Base-by-base conservation (phyloP, 805 yeast species). In the Wickerhamomyces bovis region DNA sequence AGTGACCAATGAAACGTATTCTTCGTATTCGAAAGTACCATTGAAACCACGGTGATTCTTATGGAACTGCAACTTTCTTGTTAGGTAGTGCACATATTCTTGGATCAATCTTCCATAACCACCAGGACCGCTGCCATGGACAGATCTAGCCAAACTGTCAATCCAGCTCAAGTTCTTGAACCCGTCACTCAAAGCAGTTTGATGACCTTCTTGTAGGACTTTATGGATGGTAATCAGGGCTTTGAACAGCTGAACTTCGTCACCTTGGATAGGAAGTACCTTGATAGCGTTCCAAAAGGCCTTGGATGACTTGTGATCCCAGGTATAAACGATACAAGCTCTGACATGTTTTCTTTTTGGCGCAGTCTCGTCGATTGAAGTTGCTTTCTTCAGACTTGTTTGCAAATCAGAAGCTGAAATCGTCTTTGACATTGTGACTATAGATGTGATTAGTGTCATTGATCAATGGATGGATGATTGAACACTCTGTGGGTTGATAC, bases 121-220 rank as follows among this genome's bases (percentile, higher is more conserved):
- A 44, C 66, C 69, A 20, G 57, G 52, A 1, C 75, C 71, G 26
- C 68, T 72, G n/a, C 68, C 67, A 20, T 61, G 63, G 35, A 66
- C 63, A 11, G 78, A 72, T 38, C 89, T 73, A 2, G 82, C 83
- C 47, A 94, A 71, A 16, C 89, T 77, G 46, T 81, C 78, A 42
- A 92, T 72, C 83, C 95, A 92, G 44, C 81, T 85, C 43, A 81
- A 70, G 62, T 89, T 88, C 51, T 80, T 73, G 58, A 80, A 85
- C 2, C 89, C 97, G 57, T 89, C 97, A 44, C 78, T 73, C 57
- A 92, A 68, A 6, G 88, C 81, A 23, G 87, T 76, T 13, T 89
- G 89, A 63, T 92, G 98, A n/a, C 99, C 99, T 66, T 92, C 99
- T 64, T 94, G 98, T n/a, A 92, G 69, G 6, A 94, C 92, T 59